A percentile compares a stretch with the other conserved stretches of the same genome.
Evolutionary conservation across 768 basidiomycete species (phyloP).

Genomic region (Agaricus sinodeliciosus): DNA sequence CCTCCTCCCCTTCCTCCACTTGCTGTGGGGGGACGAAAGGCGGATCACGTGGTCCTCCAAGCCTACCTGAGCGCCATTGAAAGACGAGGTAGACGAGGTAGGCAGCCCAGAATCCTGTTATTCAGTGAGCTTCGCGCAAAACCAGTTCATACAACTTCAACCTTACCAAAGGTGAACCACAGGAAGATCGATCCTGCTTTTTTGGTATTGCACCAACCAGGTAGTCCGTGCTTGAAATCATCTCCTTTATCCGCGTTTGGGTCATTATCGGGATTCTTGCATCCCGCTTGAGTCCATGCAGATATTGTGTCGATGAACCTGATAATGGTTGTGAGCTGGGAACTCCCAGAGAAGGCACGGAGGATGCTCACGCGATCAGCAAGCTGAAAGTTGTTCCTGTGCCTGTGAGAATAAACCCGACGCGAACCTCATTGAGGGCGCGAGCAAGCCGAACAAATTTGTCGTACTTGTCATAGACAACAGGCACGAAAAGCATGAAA

Average conservation of each 20-base stretch:
- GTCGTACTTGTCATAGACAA: slow-evolving; percentile 82
- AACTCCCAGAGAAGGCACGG: slow-evolving; percentile 4
- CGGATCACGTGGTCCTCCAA: slow-evolving; percentile 60
- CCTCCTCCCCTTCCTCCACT: slow-evolving; percentile 38
- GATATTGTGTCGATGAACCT: slow-evolving; percentile 76
- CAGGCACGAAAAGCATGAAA: slow-evolving; percentile 72
- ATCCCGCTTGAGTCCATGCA: slow-evolving; percentile 85
- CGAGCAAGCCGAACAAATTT: slow-evolving; percentile 71
- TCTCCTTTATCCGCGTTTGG: slow-evolving; percentile 66
- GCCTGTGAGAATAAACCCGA: slow-evolving; percentile 76
- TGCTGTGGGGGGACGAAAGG: slow-evolving; percentile 64
- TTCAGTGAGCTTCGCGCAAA: background rate
- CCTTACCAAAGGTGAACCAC: slow-evolving; percentile 76
- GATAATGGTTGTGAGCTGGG: slow-evolving; percentile 3
- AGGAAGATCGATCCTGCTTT: slow-evolving; percentile 87
- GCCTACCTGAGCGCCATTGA: slow-evolving; percentile 71
- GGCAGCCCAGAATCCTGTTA: slow-evolving; percentile 66
- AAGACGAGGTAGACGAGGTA: slow-evolving; percentile 60
- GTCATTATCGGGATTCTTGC: slow-evolving; percentile 78
- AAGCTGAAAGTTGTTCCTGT: slow-evolving; percentile 60
- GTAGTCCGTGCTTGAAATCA: slow-evolving; percentile 60
- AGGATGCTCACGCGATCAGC: slow-evolving; percentile 63
- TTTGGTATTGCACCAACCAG: slow-evolving; percentile 88
- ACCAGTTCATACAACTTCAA: background rate
- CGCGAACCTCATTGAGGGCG: slow-evolving; percentile 76